Percentiles rank a stretch among this genome's conserved stretches.
Evolutionary conservation across 495 filamentous ascomycete species (phyloP).

Genomic region (Penicillium daleae): DNA sequence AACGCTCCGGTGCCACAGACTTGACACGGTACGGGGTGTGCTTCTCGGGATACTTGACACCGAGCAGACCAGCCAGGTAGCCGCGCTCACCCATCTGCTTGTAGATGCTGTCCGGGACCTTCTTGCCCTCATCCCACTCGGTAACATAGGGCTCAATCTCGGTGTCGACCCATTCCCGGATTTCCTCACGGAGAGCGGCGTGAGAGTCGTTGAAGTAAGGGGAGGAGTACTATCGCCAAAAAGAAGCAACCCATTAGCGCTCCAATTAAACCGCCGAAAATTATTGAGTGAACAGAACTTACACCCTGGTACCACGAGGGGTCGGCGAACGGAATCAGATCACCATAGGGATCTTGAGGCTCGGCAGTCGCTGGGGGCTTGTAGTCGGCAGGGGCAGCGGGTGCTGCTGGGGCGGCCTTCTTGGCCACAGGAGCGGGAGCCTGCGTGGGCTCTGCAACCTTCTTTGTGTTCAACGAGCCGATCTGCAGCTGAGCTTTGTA

Average conservation of each 20-base stretch:
- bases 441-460: slow-evolving; percentile 57
- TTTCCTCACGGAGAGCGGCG: slow-evolving; percentile 83
- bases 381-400: slow-evolving; percentile 35
- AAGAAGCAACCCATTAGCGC: slow-evolving; percentile 18
- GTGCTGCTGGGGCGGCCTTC: slow-evolving; percentile 53
- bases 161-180: slow-evolving; percentile 87
- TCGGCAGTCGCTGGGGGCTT: slow-evolving; percentile 51
- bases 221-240: slow-evolving; percentile 74
- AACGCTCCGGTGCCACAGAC: slow-evolving; percentile 82
- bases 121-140: slow-evolving; percentile 95
- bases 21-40: slow-evolving; percentile 70
- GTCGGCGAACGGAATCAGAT: slow-evolving; percentile 88
- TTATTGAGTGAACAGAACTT: slow-evolving; percentile 39
- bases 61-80: slow-evolving; percentile 88
- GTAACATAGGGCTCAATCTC: slow-evolving; percentile 90
- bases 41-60: slow-evolving; percentile 74
- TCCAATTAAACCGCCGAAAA: neutral
- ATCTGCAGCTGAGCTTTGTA: slow-evolving; percentile 86
- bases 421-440: slow-evolving; percentile 53
- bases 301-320: slow-evolving; percentile 96
- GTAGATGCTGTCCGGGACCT: slow-evolving; percentile 86
- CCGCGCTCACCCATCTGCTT: slow-evolving; percentile 92
- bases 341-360: slow-evolving; percentile 82
- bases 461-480: slow-evolving; percentile 88
- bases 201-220: slow-evolving; percentile 95